Percentiles rank a stretch among this genome's conserved stretches.
Conservation (phyloP, 805 yeast species). For the Lipomyces yamanashiensis region DNA sequence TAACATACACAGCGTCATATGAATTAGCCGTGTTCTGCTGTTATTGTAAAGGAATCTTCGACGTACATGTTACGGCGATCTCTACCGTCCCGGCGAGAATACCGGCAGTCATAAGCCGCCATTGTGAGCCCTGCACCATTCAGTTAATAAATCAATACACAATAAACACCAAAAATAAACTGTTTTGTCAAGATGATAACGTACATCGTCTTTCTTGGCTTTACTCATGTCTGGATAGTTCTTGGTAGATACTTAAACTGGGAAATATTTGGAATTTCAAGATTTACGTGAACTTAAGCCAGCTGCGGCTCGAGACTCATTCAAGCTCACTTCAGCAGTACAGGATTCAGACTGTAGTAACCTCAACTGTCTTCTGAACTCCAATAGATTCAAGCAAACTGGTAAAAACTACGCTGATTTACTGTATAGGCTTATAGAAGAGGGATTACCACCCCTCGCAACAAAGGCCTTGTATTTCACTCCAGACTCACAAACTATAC, state of each 20-base stretch:
- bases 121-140: constrained; percentile 18
- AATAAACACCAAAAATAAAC: constrained; percentile 28
- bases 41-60: not conserved
- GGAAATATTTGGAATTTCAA: not conserved
- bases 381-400: no score
- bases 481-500: constrained; percentile 3
- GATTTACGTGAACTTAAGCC: not conserved
- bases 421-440: not conserved
- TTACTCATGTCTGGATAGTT: not conserved
- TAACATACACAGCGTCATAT: constrained; percentile 37
- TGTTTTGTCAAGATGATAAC: constrained; percentile 7
- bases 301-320: not conserved
- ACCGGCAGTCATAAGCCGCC: constrained; percentile 42
- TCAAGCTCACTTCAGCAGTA: not conserved
- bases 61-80: constrained; percentile 46
- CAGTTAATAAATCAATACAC: constrained; percentile 20
- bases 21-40: not conserved
- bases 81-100: constrained; percentile 48
- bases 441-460: constrained; percentile 3
- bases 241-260: not conserved
- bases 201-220: constrained; percentile 10
- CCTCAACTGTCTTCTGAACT: no score
- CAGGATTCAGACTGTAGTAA: no score
- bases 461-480: constrained; percentile 10
- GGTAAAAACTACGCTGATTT: no score